These are phyloP conservation scores for Gautieria morchelliformis DNA, from an alignment of 768 basidiomycete species.

Conservation along the genomic window DNA sequence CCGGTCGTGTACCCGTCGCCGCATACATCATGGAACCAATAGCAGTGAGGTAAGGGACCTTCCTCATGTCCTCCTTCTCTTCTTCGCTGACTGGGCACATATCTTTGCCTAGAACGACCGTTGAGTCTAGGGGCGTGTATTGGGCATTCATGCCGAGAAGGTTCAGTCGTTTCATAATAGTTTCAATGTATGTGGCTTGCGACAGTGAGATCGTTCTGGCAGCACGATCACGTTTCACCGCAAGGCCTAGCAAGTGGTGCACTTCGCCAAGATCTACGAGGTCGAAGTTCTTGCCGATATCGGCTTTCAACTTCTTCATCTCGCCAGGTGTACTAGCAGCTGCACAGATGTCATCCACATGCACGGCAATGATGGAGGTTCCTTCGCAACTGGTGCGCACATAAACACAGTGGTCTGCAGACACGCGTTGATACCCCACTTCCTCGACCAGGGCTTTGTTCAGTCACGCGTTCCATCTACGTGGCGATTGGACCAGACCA, in stretches of 20 bases:
- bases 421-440: too few species aligned
- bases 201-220: conserved; percentile 13
- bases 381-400: too few species aligned
- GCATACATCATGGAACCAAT: conserved; percentile 24
- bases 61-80: background rate
- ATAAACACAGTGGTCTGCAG: too few species aligned
- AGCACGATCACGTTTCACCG: conserved; percentile 15
- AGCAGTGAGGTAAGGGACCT: conserved; percentile 10
- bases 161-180: conserved; percentile 19
- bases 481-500: too few species aligned
- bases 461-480: too few species aligned
- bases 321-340: too few species aligned
- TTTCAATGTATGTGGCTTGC: conserved; percentile 23
- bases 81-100: background rate
- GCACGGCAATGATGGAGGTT: too few species aligned
- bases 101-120: background rate
- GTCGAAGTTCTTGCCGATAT: conserved; percentile 15
- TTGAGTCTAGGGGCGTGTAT: conserved; percentile 24
- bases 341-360: too few species aligned
- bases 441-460: too few species aligned
- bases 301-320: conserved; percentile 16
- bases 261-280: conserved; percentile 11
- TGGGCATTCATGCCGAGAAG: conserved; percentile 16
- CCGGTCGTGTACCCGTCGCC: conserved; percentile 4
- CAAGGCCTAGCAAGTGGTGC: conserved; percentile 21